phyloP scores from a whole-genome alignment of 805 yeast genomes.

The Hyphopichia homilentoma region DNA sequence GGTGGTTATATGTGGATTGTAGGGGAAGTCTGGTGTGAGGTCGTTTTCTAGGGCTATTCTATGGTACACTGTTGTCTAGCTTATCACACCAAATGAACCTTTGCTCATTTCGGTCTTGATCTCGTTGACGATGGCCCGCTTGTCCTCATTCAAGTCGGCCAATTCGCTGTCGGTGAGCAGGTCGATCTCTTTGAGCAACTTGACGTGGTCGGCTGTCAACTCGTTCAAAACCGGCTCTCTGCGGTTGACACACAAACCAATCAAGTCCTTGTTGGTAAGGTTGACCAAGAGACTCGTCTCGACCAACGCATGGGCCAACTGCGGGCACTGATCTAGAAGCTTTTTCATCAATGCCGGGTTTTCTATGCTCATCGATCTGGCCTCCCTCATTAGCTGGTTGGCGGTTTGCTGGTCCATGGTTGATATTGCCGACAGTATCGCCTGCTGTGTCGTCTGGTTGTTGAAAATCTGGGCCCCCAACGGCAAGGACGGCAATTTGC shows the following conservation, averaged over 20 bases:
- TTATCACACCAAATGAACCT: constrained; percentile 21
- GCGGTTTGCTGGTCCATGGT: constrained; percentile 47
- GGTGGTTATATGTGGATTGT: too few species aligned
- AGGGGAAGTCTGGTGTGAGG: too few species aligned
- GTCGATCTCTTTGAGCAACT: constrained; percentile 25
- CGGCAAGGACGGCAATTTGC: constrained; percentile 36
- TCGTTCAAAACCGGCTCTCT: constrained; percentile 24
- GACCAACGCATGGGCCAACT: constrained; percentile 75
- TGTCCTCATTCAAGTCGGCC: constrained; percentile 20
- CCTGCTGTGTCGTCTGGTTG: constrained; percentile 36
- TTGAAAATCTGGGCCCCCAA: constrained; percentile 39
- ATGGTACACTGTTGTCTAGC: too few species aligned
- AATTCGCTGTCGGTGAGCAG: constrained; percentile 27
- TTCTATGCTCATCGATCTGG: constrained; percentile 53
- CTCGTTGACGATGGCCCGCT: constrained; percentile 14
- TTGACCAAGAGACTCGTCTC: constrained; percentile 52
- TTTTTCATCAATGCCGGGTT: constrained; percentile 58
- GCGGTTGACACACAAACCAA: constrained; percentile 35
- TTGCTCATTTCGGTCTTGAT: constrained; percentile 20
- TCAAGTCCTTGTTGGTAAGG: constrained; percentile 30
- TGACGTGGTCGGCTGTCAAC: constrained; percentile 30
- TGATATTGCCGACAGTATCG: constrained; percentile 44
- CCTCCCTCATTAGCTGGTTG: constrained; percentile 48
- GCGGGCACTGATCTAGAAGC: constrained; percentile 70
- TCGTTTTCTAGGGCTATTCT: too few species aligned